phyloP scores from a whole-genome alignment of 1,284 basidiomycete genomes.

The Microbotryomycetes sp. region DNA sequence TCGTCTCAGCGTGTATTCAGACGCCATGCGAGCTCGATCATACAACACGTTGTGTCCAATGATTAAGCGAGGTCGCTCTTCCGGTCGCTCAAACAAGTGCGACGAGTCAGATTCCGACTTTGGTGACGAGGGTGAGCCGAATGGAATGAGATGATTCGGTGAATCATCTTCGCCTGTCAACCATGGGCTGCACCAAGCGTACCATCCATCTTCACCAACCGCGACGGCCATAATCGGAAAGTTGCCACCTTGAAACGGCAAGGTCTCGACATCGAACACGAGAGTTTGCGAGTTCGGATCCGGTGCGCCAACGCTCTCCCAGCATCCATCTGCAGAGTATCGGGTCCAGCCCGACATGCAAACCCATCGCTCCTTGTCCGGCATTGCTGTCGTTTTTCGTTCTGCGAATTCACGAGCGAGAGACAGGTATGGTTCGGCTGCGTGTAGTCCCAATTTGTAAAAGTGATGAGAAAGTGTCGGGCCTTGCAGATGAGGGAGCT shows the following conservation, averaged over 20 bases:
- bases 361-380: conserved; percentile 59
- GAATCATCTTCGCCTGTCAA: conserved; percentile 62
- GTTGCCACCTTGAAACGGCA: conserved; percentile 66
- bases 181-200: conserved; percentile 94
- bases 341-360: conserved; percentile 82
- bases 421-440: conserved; percentile 73
- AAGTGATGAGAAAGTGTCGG: conserved; percentile 83
- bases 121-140: conserved; percentile 49
- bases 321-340: conserved; percentile 51
- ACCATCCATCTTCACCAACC: conserved; percentile 77
- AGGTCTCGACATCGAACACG: conserved; percentile 89
- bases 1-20: conserved; percentile 72
- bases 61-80: conserved; percentile 55
- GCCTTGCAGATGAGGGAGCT: conserved; percentile 78
- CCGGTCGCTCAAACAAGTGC: conserved; percentile 14
- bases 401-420: conserved; percentile 62
- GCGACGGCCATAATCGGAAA: conserved; percentile 89
- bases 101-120: conserved; percentile 25
- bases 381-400: conserved; percentile 56
- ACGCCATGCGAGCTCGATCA: conserved; percentile 73
- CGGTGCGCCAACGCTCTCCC: conserved; percentile 38
- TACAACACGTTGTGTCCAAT: conserved; percentile 95
- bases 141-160: conserved; percentile 66
- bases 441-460: conserved; percentile 63
- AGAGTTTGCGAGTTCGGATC: conserved; percentile 61